Evolutionary conservation across 75 land plant species (phyloP).

Genomic region (Pseudotsuga menziesii): DNA sequence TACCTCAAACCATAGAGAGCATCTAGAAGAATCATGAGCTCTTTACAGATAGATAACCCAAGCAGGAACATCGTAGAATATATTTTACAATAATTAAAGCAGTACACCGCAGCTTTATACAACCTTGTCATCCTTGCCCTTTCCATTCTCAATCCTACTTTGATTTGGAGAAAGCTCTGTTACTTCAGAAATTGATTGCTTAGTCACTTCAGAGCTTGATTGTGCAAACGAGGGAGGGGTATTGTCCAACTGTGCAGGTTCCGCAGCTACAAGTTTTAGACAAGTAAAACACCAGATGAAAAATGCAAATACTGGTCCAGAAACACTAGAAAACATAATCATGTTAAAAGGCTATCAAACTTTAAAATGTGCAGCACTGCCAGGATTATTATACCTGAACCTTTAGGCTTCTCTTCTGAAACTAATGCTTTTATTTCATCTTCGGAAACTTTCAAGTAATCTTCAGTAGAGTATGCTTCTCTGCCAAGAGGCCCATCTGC

Average conservation of each 20-base stretch:
- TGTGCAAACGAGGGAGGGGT: slow-evolving; percentile 9
- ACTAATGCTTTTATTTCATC: slow-evolving; percentile 27
- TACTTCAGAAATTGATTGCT: too few species aligned
- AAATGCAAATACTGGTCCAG: not conserved
- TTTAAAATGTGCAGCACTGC: not conserved
- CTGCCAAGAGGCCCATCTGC: slow-evolving; percentile 18
- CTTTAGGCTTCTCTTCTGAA: slow-evolving; percentile 35
- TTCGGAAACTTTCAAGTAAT: slow-evolving; percentile 32
- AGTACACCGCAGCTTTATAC: not conserved
- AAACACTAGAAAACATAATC: not conserved
- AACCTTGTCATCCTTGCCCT: not conserved
- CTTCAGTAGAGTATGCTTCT: slow-evolving; percentile 32
- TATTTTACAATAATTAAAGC: too few species aligned
- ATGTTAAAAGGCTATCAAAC: not conserved
- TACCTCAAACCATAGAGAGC: too few species aligned
- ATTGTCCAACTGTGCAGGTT: slow-evolving; percentile 28
- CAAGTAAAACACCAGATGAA: not conserved
- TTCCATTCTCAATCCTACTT: not conserved
- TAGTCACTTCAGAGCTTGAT: too few species aligned
- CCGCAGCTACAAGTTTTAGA: slow-evolving; percentile 21
- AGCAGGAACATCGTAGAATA: too few species aligned
- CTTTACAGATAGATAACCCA: too few species aligned
- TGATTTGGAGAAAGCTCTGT: not conserved
- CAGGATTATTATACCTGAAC: slow-evolving; percentile 3
- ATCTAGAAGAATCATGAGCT: too few species aligned